Base-by-base conservation (phyloP, 2,329 filamentous ascomycete genomes). In the Conoideocrella luteorostrata region DNA sequence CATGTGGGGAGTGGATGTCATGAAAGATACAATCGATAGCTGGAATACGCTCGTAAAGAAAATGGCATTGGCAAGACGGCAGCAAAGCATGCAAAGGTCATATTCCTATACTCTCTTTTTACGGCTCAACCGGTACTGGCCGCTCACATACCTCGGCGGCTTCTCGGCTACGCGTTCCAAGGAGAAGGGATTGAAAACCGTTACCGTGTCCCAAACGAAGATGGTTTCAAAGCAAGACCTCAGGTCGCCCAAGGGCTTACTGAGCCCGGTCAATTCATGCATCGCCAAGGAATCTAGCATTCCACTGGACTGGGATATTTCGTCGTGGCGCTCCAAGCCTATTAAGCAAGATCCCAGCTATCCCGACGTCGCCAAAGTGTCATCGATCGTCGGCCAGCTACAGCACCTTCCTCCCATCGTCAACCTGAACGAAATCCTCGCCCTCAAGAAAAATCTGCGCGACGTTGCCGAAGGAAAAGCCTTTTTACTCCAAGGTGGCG, bases 401-500 rank as follows among this genome's bases (percentile, higher is more conserved):
- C 66, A 74, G 38, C 74, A 72, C 22, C 71, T 93, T 7, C 87
- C 88, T 6, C 87, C 87, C 18, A 78, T 93, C 39, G 88, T 93
- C 23, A 87, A 87, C 45, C 83, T 86, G 4, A 74, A 75, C 39
- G 88, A 93, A 66, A 95, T 98, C 58, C 74, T 79, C 54, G 84
- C 80, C 50, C 76, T 98, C 42, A 89, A 89, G 60, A 73, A 79
- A 41, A 83, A 80, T 56, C 75, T 98, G 18, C 80, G 80, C 47
- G 88, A 95, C 68, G 93, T 95, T 5, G 93, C 93, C 5, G 71
- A 86, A 28, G 93, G 93, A 26, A 89, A 93, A 52, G 88, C 91
- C 11, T 97, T 98, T 62, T 74, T 98, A 7, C 79, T 98, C 4
- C 93, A 98, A 69, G 93, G 93, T 47, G 93, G 91, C 50, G 93